These are phyloP conservation scores for Phytophthora lateralis DNA, from an alignment of 352 stramenopile genomes.

Conservation along the genomic window DNA sequence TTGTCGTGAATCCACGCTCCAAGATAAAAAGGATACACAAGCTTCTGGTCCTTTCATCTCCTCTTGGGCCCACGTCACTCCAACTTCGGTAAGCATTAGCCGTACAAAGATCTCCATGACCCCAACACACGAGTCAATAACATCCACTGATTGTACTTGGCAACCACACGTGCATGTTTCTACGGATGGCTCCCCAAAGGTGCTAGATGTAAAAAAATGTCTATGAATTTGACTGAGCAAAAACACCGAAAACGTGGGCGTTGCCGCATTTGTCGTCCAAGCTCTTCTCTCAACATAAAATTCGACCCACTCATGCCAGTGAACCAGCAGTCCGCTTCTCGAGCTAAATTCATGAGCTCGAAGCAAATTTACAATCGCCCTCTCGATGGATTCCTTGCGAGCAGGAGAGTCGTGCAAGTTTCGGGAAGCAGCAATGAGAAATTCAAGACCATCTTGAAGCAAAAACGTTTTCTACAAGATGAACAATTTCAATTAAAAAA, in stretches of 20 bases:
- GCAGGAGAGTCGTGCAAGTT: constrained; percentile 3
- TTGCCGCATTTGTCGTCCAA: constrained; percentile 2
- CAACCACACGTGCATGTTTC: constrained; percentile 23
- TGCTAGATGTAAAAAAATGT: constrained; percentile 13
- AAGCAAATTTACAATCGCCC: constrained; percentile 17
- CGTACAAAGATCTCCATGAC: constrained; percentile 24
- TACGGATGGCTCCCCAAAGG: constrained; percentile 4
- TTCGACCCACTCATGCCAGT: constrained; percentile 22
- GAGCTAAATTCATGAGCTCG: constrained; percentile 17
- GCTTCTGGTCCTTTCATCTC: constrained; percentile 26
- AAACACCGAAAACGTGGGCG: constrained; percentile 8
- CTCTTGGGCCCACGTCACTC: constrained; percentile 26
- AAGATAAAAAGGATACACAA: constrained; percentile 24
- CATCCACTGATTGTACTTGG: neutral
- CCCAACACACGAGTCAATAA: constrained; percentile 8
- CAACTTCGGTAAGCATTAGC: constrained; percentile 22
- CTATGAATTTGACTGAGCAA: constrained; percentile 25
- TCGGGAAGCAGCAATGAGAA: constrained; percentile 5
- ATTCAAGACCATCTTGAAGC: constrained; percentile 4
- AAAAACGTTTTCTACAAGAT: constrained; percentile 15
- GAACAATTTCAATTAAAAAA: constrained; percentile 2
- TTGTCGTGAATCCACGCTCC: constrained; percentile 8
- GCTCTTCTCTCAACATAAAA: constrained; percentile 21
- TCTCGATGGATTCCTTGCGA: constrained; percentile 15
- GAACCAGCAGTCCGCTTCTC: constrained; percentile 19